Evolutionary conservation across 441 rosid species (phyloP), one percentile per base, ranked within the genome.

Genomic region (Gossypium aridum): DNA sequence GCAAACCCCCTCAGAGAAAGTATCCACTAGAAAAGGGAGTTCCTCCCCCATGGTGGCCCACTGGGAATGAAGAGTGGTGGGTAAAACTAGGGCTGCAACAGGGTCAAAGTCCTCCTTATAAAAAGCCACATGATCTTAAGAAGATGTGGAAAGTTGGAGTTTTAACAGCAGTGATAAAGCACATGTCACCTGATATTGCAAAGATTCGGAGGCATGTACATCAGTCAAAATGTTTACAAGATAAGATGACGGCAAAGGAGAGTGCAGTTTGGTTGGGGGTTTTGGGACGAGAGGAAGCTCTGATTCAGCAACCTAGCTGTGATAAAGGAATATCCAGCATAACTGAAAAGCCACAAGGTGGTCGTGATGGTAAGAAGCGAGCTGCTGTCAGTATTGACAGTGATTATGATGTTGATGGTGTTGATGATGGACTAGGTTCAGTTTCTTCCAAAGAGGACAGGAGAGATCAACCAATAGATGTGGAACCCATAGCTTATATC

Each of bases 41-140:
- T 76, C 91, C 99, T 31, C 99, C 98, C 0, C 97, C 99, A 75
- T 96, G 99, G 99, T 96, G 99, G 99, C 99, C 99, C 43, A 84
- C 83, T 0, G 94, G 98, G 54, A 86, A 90, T 71, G 99, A 96
- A 81, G 97, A 91, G 23, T 96, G 99, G 99, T 96, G 98, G 99
- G 80, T 82, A 59, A 89, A 83, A 62, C 78, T 89, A 60, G 97
- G 97, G 59, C 73, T 92, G 5, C 79, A 90, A 0, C 71, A 81
- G 49, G 84, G 89, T 55, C 98, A 87, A 78, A 85, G 79, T 78
- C 98, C 99, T 73, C 98, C 93, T 4, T 95, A 95, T 76, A 88
- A 86, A 84, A 95, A 95, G 69, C 99, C 99, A 0, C 99, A 95
- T 67, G 97, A 95, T 84, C 80, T 96, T 75, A 96, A 96, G 83